These are phyloP conservation scores for Hyphodiscus hymeniophilus DNA, from an alignment of 495 filamentous ascomycete genomes.

Conservation along the genomic window DNA sequence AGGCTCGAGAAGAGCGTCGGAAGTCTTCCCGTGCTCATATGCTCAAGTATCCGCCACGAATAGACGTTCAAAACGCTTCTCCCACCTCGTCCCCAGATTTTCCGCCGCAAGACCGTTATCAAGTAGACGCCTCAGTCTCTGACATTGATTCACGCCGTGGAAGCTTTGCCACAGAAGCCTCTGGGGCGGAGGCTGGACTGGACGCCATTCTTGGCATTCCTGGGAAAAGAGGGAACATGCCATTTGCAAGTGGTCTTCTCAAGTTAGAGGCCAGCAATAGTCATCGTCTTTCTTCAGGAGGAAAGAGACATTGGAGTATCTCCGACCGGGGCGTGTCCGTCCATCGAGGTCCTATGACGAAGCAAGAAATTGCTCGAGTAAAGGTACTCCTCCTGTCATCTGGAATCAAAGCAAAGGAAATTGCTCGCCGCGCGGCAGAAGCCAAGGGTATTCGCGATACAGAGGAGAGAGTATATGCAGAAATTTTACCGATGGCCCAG, in stretches of 20 bases:
- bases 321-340: slow-evolving; percentile 45
- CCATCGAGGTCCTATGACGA: slow-evolving; percentile 35
- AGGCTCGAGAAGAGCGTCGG: slow-evolving; percentile 10
- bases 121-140: slow-evolving; percentile 19
- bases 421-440: slow-evolving; percentile 54
- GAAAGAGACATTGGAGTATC: slow-evolving; percentile 61
- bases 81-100: slow-evolving; percentile 28
- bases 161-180: slow-evolving; percentile 18
- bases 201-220: slow-evolving; percentile 29
- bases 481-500: slow-evolving; percentile 25
- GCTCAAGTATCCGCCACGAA: slow-evolving; percentile 49
- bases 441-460: slow-evolving; percentile 12
- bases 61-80: slow-evolving; percentile 49
- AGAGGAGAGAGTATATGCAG: slow-evolving; percentile 22
- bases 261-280: slow-evolving; percentile 19
- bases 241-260: slow-evolving; percentile 24
- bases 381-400: slow-evolving; percentile 68
- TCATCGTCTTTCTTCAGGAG: slow-evolving; percentile 7
- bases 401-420: slow-evolving; percentile 77
- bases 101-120: slow-evolving; percentile 1
- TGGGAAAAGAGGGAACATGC: slow-evolving; percentile 32
- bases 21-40: slow-evolving; percentile 40
- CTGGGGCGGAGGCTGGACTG: slow-evolving; percentile 25
- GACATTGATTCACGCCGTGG: slow-evolving; percentile 19
- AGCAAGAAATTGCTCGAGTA: slow-evolving; percentile 66